Conservation (phyloP, 2,329 filamentous ascomycete genomes). For the Pestalotiopsis sp. region DNA sequence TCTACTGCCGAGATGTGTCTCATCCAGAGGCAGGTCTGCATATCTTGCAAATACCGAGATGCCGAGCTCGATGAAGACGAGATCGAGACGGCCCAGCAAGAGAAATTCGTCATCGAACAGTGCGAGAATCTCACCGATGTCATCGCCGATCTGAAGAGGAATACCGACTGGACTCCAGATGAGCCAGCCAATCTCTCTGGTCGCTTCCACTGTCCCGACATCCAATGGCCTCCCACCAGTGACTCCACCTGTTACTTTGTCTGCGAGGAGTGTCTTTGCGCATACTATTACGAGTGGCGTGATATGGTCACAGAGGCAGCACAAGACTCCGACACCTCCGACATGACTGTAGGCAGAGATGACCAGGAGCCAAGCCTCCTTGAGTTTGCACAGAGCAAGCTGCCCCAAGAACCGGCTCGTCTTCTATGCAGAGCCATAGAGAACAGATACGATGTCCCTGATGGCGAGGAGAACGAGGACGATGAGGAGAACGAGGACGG, state of each 20-base stretch:
- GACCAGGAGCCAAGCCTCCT: background rate
- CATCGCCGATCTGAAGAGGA: background rate
- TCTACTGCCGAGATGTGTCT: background rate
- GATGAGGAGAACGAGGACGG: background rate
- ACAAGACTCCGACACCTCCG: background rate
- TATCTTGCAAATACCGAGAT: background rate
- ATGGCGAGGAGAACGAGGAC: background rate
- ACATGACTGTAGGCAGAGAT: background rate
- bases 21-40: slow-evolving; percentile 2
- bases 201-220: slow-evolving; percentile 17
- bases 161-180: background rate
- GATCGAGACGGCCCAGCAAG: background rate
- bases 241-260: slow-evolving; percentile 9
- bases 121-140: slow-evolving; percentile 10
- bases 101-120: background rate
- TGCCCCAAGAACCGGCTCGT: no score
- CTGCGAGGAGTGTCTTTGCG: slow-evolving; percentile 20
- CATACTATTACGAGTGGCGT: slow-evolving; percentile 1
- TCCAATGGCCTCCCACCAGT: slow-evolving; percentile 20
- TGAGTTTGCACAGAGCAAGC: no score
- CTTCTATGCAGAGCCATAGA: background rate
- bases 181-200: background rate
- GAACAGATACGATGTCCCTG: background rate
- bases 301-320: background rate
- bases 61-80: background rate